phyloP scores from a whole-genome alignment of 148 eudicot species.

The Mesembryanthemum crystallinum region DNA sequence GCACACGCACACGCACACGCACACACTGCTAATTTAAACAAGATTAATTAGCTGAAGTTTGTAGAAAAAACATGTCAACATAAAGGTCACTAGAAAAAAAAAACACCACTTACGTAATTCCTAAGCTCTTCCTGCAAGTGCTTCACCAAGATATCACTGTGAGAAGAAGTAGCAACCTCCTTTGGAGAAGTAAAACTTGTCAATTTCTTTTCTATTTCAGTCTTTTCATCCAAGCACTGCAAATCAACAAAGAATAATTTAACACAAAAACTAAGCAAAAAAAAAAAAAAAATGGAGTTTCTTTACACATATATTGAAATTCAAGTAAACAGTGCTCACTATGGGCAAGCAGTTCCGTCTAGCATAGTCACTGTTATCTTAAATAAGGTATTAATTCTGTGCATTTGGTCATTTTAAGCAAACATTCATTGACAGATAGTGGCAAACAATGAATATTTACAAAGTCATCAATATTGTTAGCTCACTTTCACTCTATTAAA shows the following conservation, averaged over 20 bases:
- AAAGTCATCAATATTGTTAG: too few species aligned
- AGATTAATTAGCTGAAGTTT: too few species aligned
- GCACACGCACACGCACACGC: too few species aligned
- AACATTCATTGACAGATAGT: too few species aligned
- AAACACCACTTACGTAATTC: slow-evolving; percentile 57
- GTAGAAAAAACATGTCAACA: neutral
- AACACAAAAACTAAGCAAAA: neutral
- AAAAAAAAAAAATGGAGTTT: neutral
- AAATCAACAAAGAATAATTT: slow-evolving; percentile 1
- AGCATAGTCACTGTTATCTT: too few species aligned
- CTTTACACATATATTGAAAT: neutral
- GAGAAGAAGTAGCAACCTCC: slow-evolving; percentile 46
- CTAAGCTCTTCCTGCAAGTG: slow-evolving; percentile 87
- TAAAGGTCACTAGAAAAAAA: neutral
- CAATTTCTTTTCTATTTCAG: slow-evolving; percentile 54
- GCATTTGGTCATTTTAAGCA: neutral
- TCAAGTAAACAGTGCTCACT: neutral
- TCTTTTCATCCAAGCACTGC: slow-evolving; percentile 73
- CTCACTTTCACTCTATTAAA: too few species aligned
- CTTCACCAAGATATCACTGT: slow-evolving; percentile 59
- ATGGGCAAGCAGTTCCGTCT: too few species aligned
- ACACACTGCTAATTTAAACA: too few species aligned
- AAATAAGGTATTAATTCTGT: neutral
- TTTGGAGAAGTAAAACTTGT: slow-evolving; percentile 36
- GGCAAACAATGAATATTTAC: too few species aligned